Conservation (phyloP, 768 basidiomycete species). For the Gloeopeniophorella convolvens region DNA sequence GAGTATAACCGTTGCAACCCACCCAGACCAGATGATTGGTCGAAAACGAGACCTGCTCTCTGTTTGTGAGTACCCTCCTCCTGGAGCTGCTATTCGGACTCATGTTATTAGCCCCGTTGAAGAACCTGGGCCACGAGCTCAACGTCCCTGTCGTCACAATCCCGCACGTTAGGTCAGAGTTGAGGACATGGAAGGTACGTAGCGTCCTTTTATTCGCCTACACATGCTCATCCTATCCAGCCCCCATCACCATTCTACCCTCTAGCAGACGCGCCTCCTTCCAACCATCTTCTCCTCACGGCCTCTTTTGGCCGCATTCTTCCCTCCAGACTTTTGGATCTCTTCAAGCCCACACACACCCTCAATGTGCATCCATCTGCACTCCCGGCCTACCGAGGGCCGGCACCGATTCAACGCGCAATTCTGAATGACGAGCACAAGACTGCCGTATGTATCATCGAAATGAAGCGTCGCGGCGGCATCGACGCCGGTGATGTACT, state of each 20-base stretch:
- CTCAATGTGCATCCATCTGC: slow-evolving; percentile 90
- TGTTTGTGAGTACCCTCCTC: slow-evolving; percentile 39
- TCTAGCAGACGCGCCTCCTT: slow-evolving; percentile 17
- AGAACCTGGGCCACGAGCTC: slow-evolving; percentile 46
- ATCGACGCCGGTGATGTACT: slow-evolving; percentile 78
- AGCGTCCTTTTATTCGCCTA: neutral
- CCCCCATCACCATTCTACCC: slow-evolving; percentile 35
- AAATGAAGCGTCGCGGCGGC: slow-evolving; percentile 54
- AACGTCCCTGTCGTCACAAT: slow-evolving; percentile 53
- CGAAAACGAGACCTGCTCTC: slow-evolving; percentile 52
- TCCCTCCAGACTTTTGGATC: slow-evolving; percentile 48
- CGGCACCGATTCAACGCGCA: slow-evolving; percentile 84
- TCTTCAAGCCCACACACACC: slow-evolving; percentile 51
- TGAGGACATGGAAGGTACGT: slow-evolving; percentile 59
- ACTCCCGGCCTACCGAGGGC: slow-evolving; percentile 81
- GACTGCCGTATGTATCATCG: slow-evolving; percentile 78
- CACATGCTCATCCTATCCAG: slow-evolving; percentile 29
- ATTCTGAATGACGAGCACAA: slow-evolving; percentile 58
- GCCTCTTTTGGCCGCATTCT: slow-evolving; percentile 91
- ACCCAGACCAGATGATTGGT: slow-evolving; percentile 59
- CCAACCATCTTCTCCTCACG: slow-evolving; percentile 63
- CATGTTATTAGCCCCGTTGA: slow-evolving; percentile 57
- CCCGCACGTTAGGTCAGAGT: slow-evolving; percentile 51
- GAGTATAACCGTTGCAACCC: slow-evolving; percentile 59
- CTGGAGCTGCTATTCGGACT: neutral